Percentiles rank a stretch among this genome's conserved stretches.
Evolutionary conservation across 116 monocot genomes (phyloP).

Genomic region (Dioscorea cayenensis): DNA sequence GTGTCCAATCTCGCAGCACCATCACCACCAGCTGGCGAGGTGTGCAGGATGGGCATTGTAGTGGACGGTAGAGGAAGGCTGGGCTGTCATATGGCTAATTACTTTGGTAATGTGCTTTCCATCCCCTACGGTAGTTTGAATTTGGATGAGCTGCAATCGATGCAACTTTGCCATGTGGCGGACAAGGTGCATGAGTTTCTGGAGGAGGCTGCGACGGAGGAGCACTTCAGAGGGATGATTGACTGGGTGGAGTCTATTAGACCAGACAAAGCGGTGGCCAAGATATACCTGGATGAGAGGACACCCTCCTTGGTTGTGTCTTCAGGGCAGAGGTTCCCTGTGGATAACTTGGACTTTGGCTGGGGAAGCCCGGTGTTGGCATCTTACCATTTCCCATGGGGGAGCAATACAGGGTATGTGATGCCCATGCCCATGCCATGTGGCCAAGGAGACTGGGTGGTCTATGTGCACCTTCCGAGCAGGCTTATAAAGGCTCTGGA

Average conservation of each 20-base stretch:
- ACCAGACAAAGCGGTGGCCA: slow-evolving; percentile 27
- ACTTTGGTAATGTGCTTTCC: slow-evolving; percentile 61
- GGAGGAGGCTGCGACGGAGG: slow-evolving; percentile 19
- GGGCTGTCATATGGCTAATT: slow-evolving; percentile 9
- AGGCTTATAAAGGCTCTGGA: slow-evolving; percentile 18
- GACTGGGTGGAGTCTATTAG: slow-evolving; percentile 57
- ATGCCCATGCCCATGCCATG: slow-evolving; percentile 53
- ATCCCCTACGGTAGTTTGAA: slow-evolving; percentile 32
- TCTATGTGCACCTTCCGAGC: slow-evolving; percentile 27
- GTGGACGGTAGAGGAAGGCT: slow-evolving; percentile 50
- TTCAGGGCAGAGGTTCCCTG: slow-evolving; percentile 44
- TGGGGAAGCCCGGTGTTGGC: slow-evolving; percentile 55
- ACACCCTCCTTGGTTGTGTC: slow-evolving; percentile 40
- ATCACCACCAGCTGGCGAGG: not conserved
- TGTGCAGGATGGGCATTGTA: slow-evolving; percentile 44
- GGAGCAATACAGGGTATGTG: slow-evolving; percentile 36
- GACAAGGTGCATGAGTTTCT: slow-evolving; percentile 36
- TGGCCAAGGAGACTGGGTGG: slow-evolving; percentile 41
- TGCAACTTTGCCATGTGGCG: slow-evolving; percentile 30
- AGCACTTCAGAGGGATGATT: slow-evolving; percentile 46
- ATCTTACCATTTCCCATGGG: slow-evolving; percentile 62
- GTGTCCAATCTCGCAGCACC: not conserved
- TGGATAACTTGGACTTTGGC: slow-evolving; percentile 41
- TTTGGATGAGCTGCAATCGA: slow-evolving; percentile 10
- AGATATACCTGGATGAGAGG: slow-evolving; percentile 17